These are phyloP conservation scores for Starmerella kuoi DNA, from an alignment of 805 yeast genomes.

Conservation along the genomic window DNA sequence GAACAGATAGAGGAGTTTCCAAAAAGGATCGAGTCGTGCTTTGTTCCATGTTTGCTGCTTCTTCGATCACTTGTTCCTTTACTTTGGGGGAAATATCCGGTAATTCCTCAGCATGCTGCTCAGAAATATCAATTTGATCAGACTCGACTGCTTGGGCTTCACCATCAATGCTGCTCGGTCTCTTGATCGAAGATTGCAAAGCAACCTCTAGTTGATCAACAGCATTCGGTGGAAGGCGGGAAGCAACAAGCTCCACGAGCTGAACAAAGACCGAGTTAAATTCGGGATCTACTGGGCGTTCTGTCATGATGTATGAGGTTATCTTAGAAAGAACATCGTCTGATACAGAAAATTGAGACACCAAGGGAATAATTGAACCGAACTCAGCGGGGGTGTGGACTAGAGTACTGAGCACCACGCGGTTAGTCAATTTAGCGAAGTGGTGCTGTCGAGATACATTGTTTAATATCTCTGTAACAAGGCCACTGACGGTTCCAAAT, in stretches of 20 bases:
- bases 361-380: slow-evolving; percentile 14
- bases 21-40: slow-evolving; percentile 17
- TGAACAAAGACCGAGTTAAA: slow-evolving; percentile 9
- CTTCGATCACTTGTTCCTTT: slow-evolving; percentile 9
- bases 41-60: slow-evolving; percentile 18
- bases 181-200: slow-evolving; percentile 47
- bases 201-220: slow-evolving; percentile 49
- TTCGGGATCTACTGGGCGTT: slow-evolving; percentile 13
- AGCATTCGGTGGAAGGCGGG: slow-evolving; percentile 1
- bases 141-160: not conserved
- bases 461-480: not conserved
- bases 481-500: slow-evolving; percentile 1
- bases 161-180: slow-evolving; percentile 14
- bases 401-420: not conserved
- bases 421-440: not conserved
- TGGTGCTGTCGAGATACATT: not conserved
- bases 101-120: not conserved
- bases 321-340: not conserved
- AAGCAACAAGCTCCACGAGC: slow-evolving; percentile 12
- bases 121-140: not conserved
- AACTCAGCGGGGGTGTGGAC: slow-evolving; percentile 11
- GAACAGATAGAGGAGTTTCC: slow-evolving; percentile 10
- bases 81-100: not conserved
- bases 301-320: not conserved
- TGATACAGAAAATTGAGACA: not conserved